Evolutionary conservation across 192 early-diverging fungal genomes (phyloP).

Genomic region (Umbelopsis sp.): DNA sequence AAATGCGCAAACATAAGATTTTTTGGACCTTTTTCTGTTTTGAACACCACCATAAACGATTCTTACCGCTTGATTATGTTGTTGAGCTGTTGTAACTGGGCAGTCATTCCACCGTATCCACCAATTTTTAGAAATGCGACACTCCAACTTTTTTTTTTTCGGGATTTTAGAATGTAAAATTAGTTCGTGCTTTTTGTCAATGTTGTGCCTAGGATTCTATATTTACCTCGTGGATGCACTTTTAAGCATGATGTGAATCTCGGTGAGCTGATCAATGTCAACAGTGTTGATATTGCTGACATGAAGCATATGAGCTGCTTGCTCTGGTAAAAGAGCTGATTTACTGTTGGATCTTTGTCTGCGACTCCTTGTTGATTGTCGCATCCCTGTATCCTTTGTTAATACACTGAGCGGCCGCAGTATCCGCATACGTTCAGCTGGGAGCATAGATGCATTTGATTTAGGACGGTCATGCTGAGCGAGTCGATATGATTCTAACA

Average conservation of each 20-base stretch:
- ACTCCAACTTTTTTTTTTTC: slow-evolving; percentile 30
- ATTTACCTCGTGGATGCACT: slow-evolving; percentile 25
- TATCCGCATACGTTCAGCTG: neutral
- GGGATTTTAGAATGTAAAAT: neutral
- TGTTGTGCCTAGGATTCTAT: neutral
- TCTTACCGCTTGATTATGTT: slow-evolving; percentile 29
- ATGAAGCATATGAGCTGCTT: slow-evolving; percentile 12
- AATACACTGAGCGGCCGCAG: neutral
- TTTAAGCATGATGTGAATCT: slow-evolving; percentile 16
- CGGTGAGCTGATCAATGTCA: neutral
- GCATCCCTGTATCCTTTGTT: neutral
- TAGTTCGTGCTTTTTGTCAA: neutral
- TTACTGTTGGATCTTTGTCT: neutral
- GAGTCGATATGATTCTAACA: slow-evolving; percentile 4
- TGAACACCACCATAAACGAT: neutral
- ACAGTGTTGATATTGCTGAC: slow-evolving; percentile 10
- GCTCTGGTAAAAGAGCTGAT: neutral
- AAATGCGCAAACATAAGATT: neutral
- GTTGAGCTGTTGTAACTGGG: slow-evolving; percentile 33
- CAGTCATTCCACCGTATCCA: slow-evolving; percentile 27
- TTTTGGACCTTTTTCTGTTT: neutral
- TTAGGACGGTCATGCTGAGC: neutral
- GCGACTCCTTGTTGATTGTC: neutral
- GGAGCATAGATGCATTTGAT: neutral
- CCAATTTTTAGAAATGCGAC: slow-evolving; percentile 30